Conservation (phyloP, 805 yeast species). For the Diddensiella caesifluorescens region DNA sequence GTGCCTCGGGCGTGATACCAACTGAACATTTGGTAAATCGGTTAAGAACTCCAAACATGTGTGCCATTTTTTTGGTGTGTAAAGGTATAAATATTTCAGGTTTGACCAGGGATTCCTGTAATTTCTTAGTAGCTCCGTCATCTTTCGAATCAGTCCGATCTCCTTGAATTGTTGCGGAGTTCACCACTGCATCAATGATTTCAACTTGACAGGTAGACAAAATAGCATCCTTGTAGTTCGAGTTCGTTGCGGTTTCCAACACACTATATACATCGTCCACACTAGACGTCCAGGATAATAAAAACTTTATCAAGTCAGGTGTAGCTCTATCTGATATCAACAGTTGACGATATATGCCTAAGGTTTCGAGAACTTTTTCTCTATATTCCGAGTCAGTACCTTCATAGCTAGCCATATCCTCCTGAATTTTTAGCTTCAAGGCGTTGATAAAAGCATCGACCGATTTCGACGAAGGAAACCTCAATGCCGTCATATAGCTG, state of each 20-base stretch:
- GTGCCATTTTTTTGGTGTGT: slow-evolving; percentile 24
- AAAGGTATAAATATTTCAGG: slow-evolving; percentile 14
- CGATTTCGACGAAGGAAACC: slow-evolving; percentile 20
- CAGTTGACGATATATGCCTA: slow-evolving; percentile 16
- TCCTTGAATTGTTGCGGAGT: slow-evolving; percentile 9
- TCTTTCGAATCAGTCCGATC: background rate
- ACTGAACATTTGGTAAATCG: slow-evolving; percentile 18
- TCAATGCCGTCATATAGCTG: slow-evolving; percentile 8
- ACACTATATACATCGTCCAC: slow-evolving; percentile 26
- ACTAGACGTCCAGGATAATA: slow-evolving; percentile 23
- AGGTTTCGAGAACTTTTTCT: slow-evolving; percentile 16
- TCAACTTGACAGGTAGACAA: slow-evolving; percentile 25
- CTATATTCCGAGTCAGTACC: slow-evolving; percentile 21
- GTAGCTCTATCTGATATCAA: slow-evolving; percentile 19
- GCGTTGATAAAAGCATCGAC: slow-evolving; percentile 22
- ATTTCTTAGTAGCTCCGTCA: background rate
- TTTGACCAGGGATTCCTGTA: slow-evolving; percentile 1
- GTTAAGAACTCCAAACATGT: slow-evolving; percentile 25
- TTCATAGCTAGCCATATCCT: slow-evolving; percentile 14
- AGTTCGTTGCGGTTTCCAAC: slow-evolving; percentile 19
- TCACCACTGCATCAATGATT: slow-evolving; percentile 20
- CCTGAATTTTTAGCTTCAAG: slow-evolving; percentile 15
- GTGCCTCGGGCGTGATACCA: slow-evolving; percentile 21
- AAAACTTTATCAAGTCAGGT: slow-evolving; percentile 23
- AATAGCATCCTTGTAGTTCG: slow-evolving; percentile 19